Evolutionary conservation across 129 eudicot genomes (phyloP).

Genomic region (Flaveria robusta): DNA sequence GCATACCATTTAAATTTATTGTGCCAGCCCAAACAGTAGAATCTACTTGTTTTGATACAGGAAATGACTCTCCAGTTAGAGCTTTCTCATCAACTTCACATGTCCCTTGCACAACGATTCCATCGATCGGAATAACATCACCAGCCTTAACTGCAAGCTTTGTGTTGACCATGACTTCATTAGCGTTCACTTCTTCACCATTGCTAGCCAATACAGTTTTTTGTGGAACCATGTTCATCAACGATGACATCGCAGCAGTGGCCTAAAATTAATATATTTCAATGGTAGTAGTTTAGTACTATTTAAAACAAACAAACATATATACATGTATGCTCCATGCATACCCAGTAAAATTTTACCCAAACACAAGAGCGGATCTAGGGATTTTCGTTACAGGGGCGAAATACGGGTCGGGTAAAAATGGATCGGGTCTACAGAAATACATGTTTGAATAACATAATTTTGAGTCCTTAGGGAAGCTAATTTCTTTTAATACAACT

Average conservation of each 20-base stretch:
- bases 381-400: no score
- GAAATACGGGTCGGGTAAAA: no score
- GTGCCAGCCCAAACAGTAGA: conserved; percentile 95
- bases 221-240: conserved; percentile 77
- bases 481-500: no score
- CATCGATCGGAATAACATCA: conserved; percentile 80
- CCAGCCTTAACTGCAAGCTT: conserved; percentile 80
- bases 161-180: conserved; percentile 68
- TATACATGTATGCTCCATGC: no score
- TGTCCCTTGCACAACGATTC: conserved; percentile 71
- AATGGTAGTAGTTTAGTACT: not conserved
- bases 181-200: conserved; percentile 64
- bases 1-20: conserved; percentile 76
- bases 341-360: no score
- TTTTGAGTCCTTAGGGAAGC: no score
- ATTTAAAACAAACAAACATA: no score
- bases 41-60: conserved; percentile 67
- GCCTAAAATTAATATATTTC: conserved; percentile 46
- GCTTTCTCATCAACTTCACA: conserved; percentile 92
- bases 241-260: conserved; percentile 70
- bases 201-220: conserved; percentile 71
- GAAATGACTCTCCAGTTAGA: conserved; percentile 88
- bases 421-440: no score
- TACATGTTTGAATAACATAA: no score
- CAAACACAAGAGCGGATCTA: no score